Evolutionary conservation across 2,329 filamentous ascomycete species (phyloP).

Genomic region (Trichophyton rubrum): DNA sequence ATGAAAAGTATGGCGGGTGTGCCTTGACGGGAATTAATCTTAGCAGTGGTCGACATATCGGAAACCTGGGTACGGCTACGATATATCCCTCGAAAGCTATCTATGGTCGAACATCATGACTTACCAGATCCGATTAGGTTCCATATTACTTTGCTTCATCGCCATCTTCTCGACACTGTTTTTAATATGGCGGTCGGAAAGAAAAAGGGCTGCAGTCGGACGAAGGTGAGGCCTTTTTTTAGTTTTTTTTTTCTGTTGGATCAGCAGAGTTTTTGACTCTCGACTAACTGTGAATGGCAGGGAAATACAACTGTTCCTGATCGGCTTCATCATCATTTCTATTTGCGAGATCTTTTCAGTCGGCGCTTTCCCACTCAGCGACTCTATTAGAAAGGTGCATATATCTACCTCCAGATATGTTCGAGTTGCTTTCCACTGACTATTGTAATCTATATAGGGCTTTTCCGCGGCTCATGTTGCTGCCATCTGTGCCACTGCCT

Average conservation of each 20-base stretch:
- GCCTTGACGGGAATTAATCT: constrained; percentile 62
- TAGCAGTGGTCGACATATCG: constrained; percentile 52
- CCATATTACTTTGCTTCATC: constrained; percentile 67
- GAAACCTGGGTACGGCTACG: constrained; percentile 60
- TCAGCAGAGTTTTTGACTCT: background rate
- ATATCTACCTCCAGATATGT: no score
- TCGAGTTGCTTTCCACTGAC: no score
- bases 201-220: constrained; percentile 86
- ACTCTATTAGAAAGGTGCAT: constrained; percentile 50
- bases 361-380: constrained; percentile 68
- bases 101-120: background rate
- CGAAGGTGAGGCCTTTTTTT: constrained; percentile 51
- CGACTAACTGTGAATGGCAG: constrained; percentile 34
- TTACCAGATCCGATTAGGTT: constrained; percentile 43
- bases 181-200: constrained; percentile 68
- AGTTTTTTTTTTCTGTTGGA: constrained; percentile 29
- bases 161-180: constrained; percentile 57
- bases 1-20: constrained; percentile 55
- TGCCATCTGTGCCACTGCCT: constrained; percentile 73
- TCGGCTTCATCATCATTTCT: constrained; percentile 72
- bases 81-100: constrained; percentile 1
- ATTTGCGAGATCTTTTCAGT: constrained; percentile 97
- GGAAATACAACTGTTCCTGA: constrained; percentile 91
- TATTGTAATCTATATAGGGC: constrained; percentile 38
- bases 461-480: constrained; percentile 88